Conservation (phyloP, 768 basidiomycete species). For the Grammothele lineata region DNA sequence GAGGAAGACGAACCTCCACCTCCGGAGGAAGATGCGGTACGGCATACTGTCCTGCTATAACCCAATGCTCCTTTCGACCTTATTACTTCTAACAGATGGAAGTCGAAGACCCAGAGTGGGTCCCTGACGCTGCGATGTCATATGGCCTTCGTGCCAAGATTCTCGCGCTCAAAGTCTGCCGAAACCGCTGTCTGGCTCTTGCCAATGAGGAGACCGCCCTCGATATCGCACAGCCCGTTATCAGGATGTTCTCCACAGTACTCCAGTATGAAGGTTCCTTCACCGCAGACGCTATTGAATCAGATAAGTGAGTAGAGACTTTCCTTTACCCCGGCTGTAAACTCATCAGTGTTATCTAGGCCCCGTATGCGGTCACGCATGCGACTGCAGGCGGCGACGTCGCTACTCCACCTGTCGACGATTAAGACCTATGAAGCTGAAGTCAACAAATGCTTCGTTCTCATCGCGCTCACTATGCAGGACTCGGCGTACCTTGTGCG, state of each 20-base stretch:
- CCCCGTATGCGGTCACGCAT: slow-evolving; percentile 68
- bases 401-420: slow-evolving; percentile 72
- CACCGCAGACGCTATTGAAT: slow-evolving; percentile 44
- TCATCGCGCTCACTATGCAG: slow-evolving; percentile 75
- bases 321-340: too few relatives aligned
- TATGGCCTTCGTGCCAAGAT: slow-evolving; percentile 65
- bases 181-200: slow-evolving; percentile 75
- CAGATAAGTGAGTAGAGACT: too few relatives aligned
- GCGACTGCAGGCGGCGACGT: slow-evolving; percentile 78
- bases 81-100: slow-evolving; percentile 39
- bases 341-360: slow-evolving; percentile 35
- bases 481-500: slow-evolving; percentile 90
- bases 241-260: slow-evolving; percentile 73
- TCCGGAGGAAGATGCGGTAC: too few relatives aligned
- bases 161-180: slow-evolving; percentile 72
- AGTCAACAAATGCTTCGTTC: slow-evolving; percentile 59
- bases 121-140: slow-evolving; percentile 58
- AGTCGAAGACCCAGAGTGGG: slow-evolving; percentile 64
- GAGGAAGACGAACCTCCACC: too few relatives aligned
- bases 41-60: too few relatives aligned
- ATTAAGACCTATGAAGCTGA: slow-evolving; percentile 52
- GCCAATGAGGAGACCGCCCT: slow-evolving; percentile 52
- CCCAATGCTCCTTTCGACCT: too few relatives aligned
- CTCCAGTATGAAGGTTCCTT: slow-evolving; percentile 67
- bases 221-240: slow-evolving; percentile 67